phyloP scores from a whole-genome alignment of 164 flowering plant genomes.

The Aristolochia fimbriata region DNA sequence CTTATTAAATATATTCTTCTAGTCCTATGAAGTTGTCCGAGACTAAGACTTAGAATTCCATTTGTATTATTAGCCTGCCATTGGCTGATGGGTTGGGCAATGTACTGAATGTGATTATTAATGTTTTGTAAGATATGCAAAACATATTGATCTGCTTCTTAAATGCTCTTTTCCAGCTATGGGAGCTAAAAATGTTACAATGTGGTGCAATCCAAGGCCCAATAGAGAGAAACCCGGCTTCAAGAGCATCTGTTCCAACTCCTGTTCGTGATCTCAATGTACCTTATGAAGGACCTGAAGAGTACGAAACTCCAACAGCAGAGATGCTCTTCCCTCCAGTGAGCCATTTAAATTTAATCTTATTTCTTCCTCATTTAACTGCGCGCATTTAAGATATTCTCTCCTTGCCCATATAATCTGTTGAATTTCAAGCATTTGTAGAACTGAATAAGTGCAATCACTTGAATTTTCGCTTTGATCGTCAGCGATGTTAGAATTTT shows the following conservation, averaged over 20 bases:
- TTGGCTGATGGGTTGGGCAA: not conserved
- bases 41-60: too few species aligned
- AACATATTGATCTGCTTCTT: too few species aligned
- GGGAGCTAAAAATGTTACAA: slow-evolving; percentile 19
- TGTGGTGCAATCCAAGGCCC: slow-evolving; percentile 12
- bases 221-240: slow-evolving; percentile 9
- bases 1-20: too few species aligned
- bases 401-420: too few species aligned
- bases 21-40: too few species aligned
- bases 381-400: too few species aligned
- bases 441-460: not conserved
- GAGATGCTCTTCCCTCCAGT: slow-evolving; percentile 21
- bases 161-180: slow-evolving; percentile 8
- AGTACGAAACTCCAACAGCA: slow-evolving; percentile 19
- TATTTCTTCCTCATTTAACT: not conserved
- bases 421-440: not conserved
- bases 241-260: slow-evolving; percentile 4
- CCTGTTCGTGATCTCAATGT: slow-evolving; percentile 16
- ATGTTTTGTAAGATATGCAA: not conserved
- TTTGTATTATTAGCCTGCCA: not conserved
- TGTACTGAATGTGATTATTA: not conserved
- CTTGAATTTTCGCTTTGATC: not conserved
- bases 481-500: too few species aligned
- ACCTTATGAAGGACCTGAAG: slow-evolving; percentile 16
- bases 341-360: not conserved